Base-by-base conservation (phyloP, 1,284 basidiomycete species). In the Vanrija pseudolonga region DNA sequence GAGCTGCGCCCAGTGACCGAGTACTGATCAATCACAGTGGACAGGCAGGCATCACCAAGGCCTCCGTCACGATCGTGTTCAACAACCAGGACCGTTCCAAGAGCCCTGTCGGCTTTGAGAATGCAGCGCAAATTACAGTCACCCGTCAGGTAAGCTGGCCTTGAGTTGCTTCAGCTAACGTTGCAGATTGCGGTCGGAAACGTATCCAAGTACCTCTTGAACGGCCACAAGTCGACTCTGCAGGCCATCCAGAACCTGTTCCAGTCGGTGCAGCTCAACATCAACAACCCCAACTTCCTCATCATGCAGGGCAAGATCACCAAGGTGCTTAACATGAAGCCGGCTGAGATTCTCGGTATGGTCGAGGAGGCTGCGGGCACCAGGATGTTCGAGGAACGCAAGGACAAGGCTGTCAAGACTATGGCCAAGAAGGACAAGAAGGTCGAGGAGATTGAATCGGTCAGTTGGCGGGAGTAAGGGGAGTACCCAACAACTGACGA, bases 211-310 rank as follows among this genome's bases (percentile, higher is more conserved):
- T 98, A 97, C 76, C 84, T 99, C 12, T 79, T 98, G 53, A 98
- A 98, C 68, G 96, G 96, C 0, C 96, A 98, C 80, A 96, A 95
- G 71, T 83, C 92, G 3, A 87, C 87, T 6, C 91, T 97, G 62
- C 85, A 91, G 59, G 82, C 82, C 0, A 85, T 99, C 2, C 95
- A 97, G 68, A 90, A 87, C 47, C 82, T 98, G 39, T 98, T 99
- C 71, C 96, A 98, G 74, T 89, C 90, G 38, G 93, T 98, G 0
- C 94, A 98, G 76, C 85, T 99, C 66, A 98, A 98, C 76, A 98
- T 99, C 82, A 99, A 98, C 79, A 98, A 98, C 75, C 96, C 96
- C 45, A 98, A 98, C 73, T 98, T 98, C 78, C 82, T 99, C 59
- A 98, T 98, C 76, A 98, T 98, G 94, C 96, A 99, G 78, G 96